Conservation (phyloP, 768 basidiomycete genomes). For the Tulasnella sp. region DNA sequence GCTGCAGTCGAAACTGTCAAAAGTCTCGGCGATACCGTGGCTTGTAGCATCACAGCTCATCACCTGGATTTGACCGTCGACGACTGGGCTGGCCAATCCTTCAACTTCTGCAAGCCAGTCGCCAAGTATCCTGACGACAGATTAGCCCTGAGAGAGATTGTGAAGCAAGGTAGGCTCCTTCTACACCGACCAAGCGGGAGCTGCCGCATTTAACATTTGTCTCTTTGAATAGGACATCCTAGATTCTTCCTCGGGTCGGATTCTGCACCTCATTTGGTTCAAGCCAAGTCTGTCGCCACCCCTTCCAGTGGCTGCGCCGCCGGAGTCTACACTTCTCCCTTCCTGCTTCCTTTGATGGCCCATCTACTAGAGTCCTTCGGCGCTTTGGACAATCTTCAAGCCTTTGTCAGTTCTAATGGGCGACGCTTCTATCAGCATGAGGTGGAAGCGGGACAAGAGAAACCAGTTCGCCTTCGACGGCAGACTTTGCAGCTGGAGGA, state of each 20-base stretch:
- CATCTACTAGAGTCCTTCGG: constrained; percentile 80
- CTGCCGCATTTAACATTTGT: neutral
- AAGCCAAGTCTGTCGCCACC: constrained; percentile 55
- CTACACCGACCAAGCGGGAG: neutral
- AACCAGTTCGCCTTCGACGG: constrained; percentile 22
- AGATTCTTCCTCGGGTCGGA: constrained; percentile 97
- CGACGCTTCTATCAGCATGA: constrained; percentile 58
- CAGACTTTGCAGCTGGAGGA: constrained; percentile 20
- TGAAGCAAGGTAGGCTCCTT: constrained; percentile 47
- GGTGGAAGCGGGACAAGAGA: constrained; percentile 16
- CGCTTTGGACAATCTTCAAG: constrained; percentile 68
- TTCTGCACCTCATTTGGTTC: constrained; percentile 80
- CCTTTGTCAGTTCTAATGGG: constrained; percentile 70
- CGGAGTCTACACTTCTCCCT: constrained; percentile 89
- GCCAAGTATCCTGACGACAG: constrained; percentile 94
- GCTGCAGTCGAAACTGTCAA: constrained; percentile 84
- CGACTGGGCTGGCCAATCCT: constrained; percentile 91
- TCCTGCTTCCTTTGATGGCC: constrained; percentile 81
- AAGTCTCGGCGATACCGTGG: constrained; percentile 67
- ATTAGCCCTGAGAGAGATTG: constrained; percentile 62
- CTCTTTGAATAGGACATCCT: constrained; percentile 52
- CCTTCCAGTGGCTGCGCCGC: constrained; percentile 76
- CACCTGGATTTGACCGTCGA: constrained; percentile 91
- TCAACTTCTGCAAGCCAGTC: constrained; percentile 96
- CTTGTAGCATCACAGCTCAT: constrained; percentile 94